A percentile compares a stretch with the other conserved stretches of the same genome.
Conservation (phyloP, 1,284 basidiomycete species). For the Sanguinoderma infundibulare region DNA sequence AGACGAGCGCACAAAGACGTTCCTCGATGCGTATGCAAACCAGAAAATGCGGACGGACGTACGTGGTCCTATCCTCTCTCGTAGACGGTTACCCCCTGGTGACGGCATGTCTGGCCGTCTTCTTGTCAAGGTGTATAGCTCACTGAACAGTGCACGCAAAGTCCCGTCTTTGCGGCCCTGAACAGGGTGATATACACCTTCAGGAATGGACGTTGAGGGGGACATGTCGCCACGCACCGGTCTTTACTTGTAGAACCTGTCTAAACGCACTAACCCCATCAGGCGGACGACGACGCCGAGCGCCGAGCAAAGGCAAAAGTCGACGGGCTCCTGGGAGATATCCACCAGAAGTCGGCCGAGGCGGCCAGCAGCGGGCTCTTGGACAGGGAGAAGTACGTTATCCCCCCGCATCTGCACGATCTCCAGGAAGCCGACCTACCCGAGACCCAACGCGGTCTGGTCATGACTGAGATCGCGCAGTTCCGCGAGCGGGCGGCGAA, state of each 20-base stretch:
- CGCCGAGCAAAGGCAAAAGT: conserved; percentile 62
- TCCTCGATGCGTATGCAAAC: conserved; percentile 83
- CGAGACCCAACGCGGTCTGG: conserved; percentile 92
- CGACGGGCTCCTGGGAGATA: conserved; percentile 59
- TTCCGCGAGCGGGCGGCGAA: conserved; percentile 89
- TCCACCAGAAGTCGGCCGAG: conserved; percentile 66
- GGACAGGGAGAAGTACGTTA: conserved; percentile 82
- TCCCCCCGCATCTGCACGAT: conserved; percentile 94
- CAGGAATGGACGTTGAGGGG: too few relatives aligned
- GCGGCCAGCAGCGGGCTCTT: conserved; percentile 68
- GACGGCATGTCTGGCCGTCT: conserved; percentile 1
- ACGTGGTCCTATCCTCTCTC: conserved; percentile 35
- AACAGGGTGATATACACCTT: neutral
- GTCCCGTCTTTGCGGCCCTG: neutral
- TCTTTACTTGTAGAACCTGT: neutral
- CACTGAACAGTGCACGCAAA: neutral
- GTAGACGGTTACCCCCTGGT: conserved; percentile 7
- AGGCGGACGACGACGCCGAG: conserved; percentile 66
- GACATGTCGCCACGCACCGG: conserved; percentile 1
- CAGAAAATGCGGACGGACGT: conserved; percentile 84
- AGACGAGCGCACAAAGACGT: conserved; percentile 89
- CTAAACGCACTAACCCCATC: conserved; percentile 15
- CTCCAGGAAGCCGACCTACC: conserved; percentile 94
- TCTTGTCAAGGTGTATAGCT: neutral
- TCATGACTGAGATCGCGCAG: conserved; percentile 93